Evolutionary conservation across 768 basidiomycete genomes (phyloP).

Genomic region (Rhizopogon salebrosus): DNA sequence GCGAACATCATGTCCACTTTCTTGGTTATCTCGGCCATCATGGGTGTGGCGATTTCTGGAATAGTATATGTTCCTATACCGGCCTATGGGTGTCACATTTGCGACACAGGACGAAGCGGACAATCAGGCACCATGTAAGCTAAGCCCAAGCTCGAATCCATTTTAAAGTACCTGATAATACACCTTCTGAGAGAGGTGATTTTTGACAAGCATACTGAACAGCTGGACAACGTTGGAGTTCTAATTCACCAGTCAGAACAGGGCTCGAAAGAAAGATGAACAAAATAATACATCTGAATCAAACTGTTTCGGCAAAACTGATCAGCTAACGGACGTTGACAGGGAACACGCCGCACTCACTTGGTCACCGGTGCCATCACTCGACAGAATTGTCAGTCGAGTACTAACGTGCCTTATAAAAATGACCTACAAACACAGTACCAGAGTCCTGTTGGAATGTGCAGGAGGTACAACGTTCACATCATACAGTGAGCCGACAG

Average conservation of each 20-base stretch:
- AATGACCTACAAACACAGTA: slow-evolving; percentile 61
- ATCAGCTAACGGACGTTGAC: background rate
- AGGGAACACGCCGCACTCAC: slow-evolving; percentile 13
- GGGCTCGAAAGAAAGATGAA: background rate
- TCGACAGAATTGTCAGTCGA: background rate
- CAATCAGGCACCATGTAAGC: background rate
- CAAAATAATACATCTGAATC: slow-evolving; percentile 41
- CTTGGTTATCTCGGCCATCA: slow-evolving; percentile 48
- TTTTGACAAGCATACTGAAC: slow-evolving; percentile 67
- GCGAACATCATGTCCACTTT: slow-evolving; percentile 60
- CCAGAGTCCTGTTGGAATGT: slow-evolving; percentile 45
- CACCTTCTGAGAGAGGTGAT: slow-evolving; percentile 56
- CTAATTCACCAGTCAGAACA: slow-evolving; percentile 25
- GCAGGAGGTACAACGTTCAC: slow-evolving; percentile 36
- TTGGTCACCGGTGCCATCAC: slow-evolving; percentile 33
- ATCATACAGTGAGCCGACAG: slow-evolving; percentile 10
- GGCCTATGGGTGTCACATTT: slow-evolving; percentile 33
- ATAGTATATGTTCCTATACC: slow-evolving; percentile 71
- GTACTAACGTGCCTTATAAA: background rate
- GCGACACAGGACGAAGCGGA: background rate
- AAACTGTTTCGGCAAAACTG: slow-evolving; percentile 54
- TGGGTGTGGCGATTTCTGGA: slow-evolving; percentile 56
- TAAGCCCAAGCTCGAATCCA: background rate
- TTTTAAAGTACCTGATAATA: slow-evolving; percentile 65
- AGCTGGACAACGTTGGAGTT: slow-evolving; percentile 73